Evolutionary conservation across 2,329 filamentous ascomycete genomes (phyloP).

Genomic region (Xylaria sp.): DNA sequence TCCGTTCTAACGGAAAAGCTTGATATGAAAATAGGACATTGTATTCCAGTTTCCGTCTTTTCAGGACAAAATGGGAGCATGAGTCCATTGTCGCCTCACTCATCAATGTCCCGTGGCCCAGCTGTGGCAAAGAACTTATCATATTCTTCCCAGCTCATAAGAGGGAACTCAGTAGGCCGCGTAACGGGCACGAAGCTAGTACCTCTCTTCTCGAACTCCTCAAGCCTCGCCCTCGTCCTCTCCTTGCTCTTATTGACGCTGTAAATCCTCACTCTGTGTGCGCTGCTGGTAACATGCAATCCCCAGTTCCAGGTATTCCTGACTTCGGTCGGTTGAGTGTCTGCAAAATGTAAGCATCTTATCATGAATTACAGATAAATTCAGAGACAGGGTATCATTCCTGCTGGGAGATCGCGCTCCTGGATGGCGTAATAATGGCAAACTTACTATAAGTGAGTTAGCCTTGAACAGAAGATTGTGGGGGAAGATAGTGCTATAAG

Average conservation of each 20-base stretch:
- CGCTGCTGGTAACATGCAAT: conserved; percentile 71
- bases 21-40: too few species aligned
- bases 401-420: too few species aligned
- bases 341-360: conserved; percentile 51
- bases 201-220: conserved; percentile 61
- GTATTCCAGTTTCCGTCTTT: background rate
- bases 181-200: conserved; percentile 65
- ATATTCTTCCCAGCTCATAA: conserved; percentile 44
- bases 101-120: conserved; percentile 44
- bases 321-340: conserved; percentile 68
- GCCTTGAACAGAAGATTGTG: background rate
- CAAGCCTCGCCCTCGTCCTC: conserved; percentile 61
- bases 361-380: background rate
- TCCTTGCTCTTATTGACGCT: conserved; percentile 67
- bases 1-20: too few species aligned
- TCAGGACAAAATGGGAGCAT: background rate
- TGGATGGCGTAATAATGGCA: too few species aligned
- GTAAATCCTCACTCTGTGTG: conserved; percentile 70
- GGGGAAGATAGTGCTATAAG: background rate
- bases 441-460: conserved; percentile 28
- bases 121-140: conserved; percentile 41
- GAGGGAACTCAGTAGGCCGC: conserved; percentile 43
- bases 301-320: conserved; percentile 72
- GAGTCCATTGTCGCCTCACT: conserved; percentile 8
- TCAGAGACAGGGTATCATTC: too few species aligned